phyloP scores from a whole-genome alignment of 305 asterid species.

The Ajuga reptans region DNA sequence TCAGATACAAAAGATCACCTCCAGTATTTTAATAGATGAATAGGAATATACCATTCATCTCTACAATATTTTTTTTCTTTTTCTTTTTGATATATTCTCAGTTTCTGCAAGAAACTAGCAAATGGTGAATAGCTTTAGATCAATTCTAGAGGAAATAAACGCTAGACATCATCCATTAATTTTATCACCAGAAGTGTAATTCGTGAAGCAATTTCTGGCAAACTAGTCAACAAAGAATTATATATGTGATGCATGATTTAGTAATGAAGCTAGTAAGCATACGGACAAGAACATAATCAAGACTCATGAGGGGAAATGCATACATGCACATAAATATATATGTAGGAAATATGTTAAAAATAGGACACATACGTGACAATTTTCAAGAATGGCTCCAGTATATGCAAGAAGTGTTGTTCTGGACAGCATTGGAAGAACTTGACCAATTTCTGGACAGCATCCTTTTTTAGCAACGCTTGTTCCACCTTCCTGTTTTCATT shows the following conservation, averaged over 20 bases:
- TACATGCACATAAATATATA: background rate
- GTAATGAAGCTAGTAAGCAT: background rate
- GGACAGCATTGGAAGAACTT: conserved; percentile 90
- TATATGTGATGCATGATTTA: conserved; percentile 1
- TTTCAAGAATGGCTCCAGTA: conserved; percentile 95
- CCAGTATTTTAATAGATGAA: background rate
- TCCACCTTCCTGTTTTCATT: conserved; percentile 89
- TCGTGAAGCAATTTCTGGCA: background rate
- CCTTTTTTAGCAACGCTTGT: conserved; percentile 85
- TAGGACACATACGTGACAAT: conserved; percentile 76
- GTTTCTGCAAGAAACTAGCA: background rate
- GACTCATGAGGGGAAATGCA: background rate
- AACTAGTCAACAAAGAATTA: background rate
- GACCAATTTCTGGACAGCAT: conserved; percentile 85
- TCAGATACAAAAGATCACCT: background rate
- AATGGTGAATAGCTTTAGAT: background rate
- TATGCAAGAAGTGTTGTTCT: conserved; percentile 89
- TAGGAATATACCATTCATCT: background rate
- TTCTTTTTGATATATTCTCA: background rate
- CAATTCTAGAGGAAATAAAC: background rate
- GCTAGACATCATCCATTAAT: background rate
- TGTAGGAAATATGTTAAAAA: background rate
- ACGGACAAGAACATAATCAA: background rate
- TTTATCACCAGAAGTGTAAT: background rate
- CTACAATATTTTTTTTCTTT: background rate